These are phyloP conservation scores for Penicillium sclerotiorum DNA, from an alignment of 2,329 filamentous ascomycete genomes.

Conservation along the genomic window DNA sequence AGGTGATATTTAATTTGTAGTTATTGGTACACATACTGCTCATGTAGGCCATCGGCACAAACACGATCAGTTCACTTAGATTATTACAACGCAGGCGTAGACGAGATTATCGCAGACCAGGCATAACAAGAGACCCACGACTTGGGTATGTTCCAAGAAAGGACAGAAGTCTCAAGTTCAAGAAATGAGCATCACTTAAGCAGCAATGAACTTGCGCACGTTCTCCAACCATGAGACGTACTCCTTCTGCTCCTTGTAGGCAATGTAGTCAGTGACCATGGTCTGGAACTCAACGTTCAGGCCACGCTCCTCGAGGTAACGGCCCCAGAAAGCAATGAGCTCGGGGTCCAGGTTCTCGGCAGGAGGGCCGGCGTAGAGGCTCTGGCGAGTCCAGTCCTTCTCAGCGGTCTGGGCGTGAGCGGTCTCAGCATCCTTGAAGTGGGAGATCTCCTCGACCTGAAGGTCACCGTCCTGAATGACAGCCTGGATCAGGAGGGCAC, in stretches of 20 bases:
- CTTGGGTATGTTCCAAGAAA: not conserved
- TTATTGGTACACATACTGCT: conserved; percentile 11
- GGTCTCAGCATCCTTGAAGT: conserved; percentile 76
- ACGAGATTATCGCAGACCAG: not conserved
- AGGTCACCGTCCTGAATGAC: conserved; percentile 83
- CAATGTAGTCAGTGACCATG: conserved; percentile 94
- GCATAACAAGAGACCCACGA: not conserved
- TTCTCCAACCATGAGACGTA: conserved; percentile 87
- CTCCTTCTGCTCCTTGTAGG: conserved; percentile 98
- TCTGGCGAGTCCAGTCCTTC: conserved; percentile 72
- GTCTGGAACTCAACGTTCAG: conserved; percentile 83
- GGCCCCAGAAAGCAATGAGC: conserved; percentile 86
- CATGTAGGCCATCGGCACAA: not conserved
- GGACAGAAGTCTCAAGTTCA: not conserved
- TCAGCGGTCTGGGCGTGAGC: conserved; percentile 77
- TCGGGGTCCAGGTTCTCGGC: conserved; percentile 96
- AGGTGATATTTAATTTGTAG: conserved; percentile 8
- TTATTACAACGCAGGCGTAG: conserved; percentile 6
- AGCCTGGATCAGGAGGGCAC: conserved; percentile 84
- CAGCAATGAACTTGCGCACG: conserved; percentile 82
- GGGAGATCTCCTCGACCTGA: conserved; percentile 86
- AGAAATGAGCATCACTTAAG: conserved; percentile 44
- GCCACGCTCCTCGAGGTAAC: conserved; percentile 92
- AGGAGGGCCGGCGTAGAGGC: conserved; percentile 84
- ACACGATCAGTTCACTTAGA: not conserved